A percentile compares a stretch with the other conserved stretches of the same genome.
Evolutionary conservation across 2,329 filamentous ascomycete species (phyloP).

Genomic region (Fusarium kyushuense): DNA sequence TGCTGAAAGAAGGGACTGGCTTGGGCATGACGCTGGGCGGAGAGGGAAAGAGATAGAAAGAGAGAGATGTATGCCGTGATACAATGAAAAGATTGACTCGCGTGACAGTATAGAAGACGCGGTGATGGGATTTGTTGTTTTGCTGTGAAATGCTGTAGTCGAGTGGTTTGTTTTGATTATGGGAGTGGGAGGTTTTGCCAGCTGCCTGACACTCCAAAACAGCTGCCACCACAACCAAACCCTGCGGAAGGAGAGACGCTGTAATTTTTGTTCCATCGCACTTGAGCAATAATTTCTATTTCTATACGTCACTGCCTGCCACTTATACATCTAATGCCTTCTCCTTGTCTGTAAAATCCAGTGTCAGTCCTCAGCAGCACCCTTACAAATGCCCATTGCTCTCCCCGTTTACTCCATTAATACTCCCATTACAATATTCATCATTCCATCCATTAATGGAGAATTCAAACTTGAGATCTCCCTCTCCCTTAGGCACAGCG

Average conservation of each 20-base stretch:
- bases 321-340: background rate
- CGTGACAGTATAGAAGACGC: background rate
- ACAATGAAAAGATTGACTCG: no score
- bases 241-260: conserved; percentile 14
- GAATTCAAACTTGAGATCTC: conserved; percentile 68
- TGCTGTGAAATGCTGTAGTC: conserved; percentile 4
- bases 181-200: conserved; percentile 22
- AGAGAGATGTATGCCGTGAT: no score
- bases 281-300: conserved; percentile 4
- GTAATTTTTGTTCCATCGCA: background rate
- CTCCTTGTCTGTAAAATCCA: no score
- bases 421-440: conserved; percentile 14
- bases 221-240: background rate
- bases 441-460: conserved; percentile 66
- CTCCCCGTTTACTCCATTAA: conserved; percentile 13
- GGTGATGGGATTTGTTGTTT: conserved; percentile 8
- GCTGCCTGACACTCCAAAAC: conserved; percentile 18
- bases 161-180: conserved; percentile 10
- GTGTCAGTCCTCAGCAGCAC: no score
- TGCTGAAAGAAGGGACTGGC: no score
- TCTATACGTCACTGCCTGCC: conserved; percentile 9
- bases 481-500: conserved; percentile 63
- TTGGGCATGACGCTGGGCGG: no score
- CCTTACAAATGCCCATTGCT: conserved; percentile 7
- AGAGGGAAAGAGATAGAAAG: no score